These are phyloP conservation scores for Podospora pseudopauciseta DNA, from an alignment of 495 filamentous ascomycete genomes.

Conservation along the genomic window DNA sequence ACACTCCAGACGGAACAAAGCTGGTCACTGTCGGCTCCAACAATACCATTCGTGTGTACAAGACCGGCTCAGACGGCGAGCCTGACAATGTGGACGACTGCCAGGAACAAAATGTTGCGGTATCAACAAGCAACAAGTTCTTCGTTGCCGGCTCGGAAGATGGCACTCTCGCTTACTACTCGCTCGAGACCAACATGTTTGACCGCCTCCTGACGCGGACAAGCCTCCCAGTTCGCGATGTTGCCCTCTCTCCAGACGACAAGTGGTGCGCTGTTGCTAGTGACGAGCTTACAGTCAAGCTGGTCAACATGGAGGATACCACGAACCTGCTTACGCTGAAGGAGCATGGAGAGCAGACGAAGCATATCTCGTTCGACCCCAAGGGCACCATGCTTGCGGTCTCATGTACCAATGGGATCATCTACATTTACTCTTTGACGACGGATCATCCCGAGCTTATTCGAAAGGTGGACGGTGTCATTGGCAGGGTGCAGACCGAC, in stretches of 20 bases:
- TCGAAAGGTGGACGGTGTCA: slow-evolving; percentile 79
- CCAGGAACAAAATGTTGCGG: slow-evolving; percentile 71
- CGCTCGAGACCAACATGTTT: slow-evolving; percentile 68
- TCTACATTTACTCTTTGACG: slow-evolving; percentile 84
- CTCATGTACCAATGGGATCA: slow-evolving; percentile 79
- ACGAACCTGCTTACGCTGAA: slow-evolving; percentile 67
- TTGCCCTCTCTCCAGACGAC: slow-evolving; percentile 76
- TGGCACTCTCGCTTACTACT: slow-evolving; percentile 86
- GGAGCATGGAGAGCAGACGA: slow-evolving; percentile 77
- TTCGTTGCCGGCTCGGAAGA: slow-evolving; percentile 90
- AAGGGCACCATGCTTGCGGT: slow-evolving; percentile 71
- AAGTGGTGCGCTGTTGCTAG: slow-evolving; percentile 94
- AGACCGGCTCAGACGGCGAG: slow-evolving; percentile 84
- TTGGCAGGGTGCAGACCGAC: slow-evolving; percentile 72
- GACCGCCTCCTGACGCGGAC: slow-evolving; percentile 77
- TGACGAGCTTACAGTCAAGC: slow-evolving; percentile 87
- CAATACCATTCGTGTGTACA: slow-evolving; percentile 85
- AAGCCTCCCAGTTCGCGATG: slow-evolving; percentile 77
- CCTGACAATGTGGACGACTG: slow-evolving; percentile 86
- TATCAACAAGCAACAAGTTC: slow-evolving; percentile 74
- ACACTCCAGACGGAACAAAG: slow-evolving; percentile 55
- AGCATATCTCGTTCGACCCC: slow-evolving; percentile 86
- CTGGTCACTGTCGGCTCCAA: slow-evolving; percentile 84
- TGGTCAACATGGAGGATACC: slow-evolving; percentile 79
- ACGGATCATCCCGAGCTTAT: slow-evolving; percentile 77